Percentiles rank a stretch among this genome's conserved stretches.
Conservation (phyloP, 768 basidiomycete genomes). For the Rubroboletus satanas region DNA sequence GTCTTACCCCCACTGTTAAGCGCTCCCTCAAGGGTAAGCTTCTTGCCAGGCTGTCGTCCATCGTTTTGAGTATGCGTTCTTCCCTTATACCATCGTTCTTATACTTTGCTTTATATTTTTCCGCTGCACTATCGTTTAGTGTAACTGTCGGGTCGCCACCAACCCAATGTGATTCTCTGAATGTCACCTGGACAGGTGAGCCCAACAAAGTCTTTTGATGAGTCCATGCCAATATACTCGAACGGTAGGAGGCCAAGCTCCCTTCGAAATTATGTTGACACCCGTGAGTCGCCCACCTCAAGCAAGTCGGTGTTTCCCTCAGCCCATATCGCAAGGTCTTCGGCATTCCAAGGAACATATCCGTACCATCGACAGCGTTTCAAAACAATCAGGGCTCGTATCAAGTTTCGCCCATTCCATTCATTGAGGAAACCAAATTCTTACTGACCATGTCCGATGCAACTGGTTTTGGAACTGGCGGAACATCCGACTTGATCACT, state of each 20-base stretch:
- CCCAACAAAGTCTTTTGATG: neutral
- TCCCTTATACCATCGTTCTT: constrained; percentile 23
- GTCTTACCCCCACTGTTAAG: constrained; percentile 1
- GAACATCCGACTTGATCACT: constrained; percentile 45
- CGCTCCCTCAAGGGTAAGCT: constrained; percentile 7
- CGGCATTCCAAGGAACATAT: constrained; percentile 48
- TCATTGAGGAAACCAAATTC: constrained; percentile 39
- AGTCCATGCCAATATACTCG: neutral
- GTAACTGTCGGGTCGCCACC: constrained; percentile 48
- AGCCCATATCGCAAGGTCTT: constrained; percentile 40
- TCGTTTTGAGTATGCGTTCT: constrained; percentile 26
- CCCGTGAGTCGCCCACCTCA: constrained; percentile 41
- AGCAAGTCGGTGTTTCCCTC: neutral
- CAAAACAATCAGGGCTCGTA: constrained; percentile 53
- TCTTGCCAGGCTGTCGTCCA: constrained; percentile 10
- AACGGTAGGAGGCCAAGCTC: constrained; percentile 51
- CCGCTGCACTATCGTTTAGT: constrained; percentile 34
- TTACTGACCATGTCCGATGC: constrained; percentile 69
- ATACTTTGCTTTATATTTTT: constrained; percentile 21
- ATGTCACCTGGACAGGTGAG: constrained; percentile 61
- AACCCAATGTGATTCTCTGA: constrained; percentile 59
- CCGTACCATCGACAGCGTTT: constrained; percentile 54
- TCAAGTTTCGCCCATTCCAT: constrained; percentile 40
- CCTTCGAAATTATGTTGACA: constrained; percentile 45
- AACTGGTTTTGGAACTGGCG: constrained; percentile 65